Percentiles rank a stretch among this genome's conserved stretches.
Conservation (phyloP, 73 alveolate species). For the Tetrahymena elliotti region DNA sequence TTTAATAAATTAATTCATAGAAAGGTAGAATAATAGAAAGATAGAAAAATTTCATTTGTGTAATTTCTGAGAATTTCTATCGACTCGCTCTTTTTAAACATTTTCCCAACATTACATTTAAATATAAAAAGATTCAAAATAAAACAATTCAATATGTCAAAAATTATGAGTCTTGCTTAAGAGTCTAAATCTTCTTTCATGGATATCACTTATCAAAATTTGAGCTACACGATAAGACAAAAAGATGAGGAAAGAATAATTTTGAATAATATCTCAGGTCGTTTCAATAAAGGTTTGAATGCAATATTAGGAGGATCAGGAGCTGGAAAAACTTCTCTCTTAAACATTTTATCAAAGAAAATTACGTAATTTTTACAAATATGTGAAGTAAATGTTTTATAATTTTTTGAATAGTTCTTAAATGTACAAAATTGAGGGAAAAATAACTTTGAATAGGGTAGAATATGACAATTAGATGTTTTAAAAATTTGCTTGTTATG, state of each 20-base stretch:
- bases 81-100: no score
- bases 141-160: no score
- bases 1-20: no score
- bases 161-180: no score
- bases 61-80: no score
- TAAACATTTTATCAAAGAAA: not conserved
- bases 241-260: not conserved
- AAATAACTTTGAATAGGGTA: conserved; percentile 65
- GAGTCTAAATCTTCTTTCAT: no score
- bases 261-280: not conserved
- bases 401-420: not conserved
- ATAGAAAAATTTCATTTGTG: no score
- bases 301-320: not conserved
- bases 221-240: not conserved
- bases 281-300: not conserved
- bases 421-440: conserved; percentile 43
- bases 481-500: conserved; percentile 62
- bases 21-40: no score
- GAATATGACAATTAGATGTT: conserved; percentile 42
- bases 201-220: not conserved
- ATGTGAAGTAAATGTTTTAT: not conserved
- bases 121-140: no score
- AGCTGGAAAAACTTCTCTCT: not conserved
- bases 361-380: not conserved
- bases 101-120: no score